A percentile compares a stretch with the other conserved stretches of the same genome.
Conservation (phyloP, 345 rosid species). For the Eutrema japonicum region DNA sequence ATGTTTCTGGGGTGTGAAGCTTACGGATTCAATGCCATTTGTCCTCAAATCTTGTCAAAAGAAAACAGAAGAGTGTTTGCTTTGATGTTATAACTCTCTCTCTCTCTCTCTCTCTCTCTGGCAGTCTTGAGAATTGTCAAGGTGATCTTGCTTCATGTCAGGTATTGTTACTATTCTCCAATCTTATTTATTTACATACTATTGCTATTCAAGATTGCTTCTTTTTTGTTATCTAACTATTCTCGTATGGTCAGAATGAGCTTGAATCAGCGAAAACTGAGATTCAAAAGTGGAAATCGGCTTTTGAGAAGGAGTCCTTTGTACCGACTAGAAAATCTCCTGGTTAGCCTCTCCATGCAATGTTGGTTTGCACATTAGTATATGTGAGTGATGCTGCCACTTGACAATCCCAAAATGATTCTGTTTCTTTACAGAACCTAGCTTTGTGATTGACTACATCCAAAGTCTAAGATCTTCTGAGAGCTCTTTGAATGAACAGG, state of each 20-base stretch:
- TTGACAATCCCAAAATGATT: constrained; percentile 2
- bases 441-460: constrained; percentile 66
- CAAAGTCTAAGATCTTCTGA: constrained; percentile 80
- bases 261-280: constrained; percentile 79
- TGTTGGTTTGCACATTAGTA: constrained; percentile 20
- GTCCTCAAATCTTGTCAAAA: neutral
- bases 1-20: neutral
- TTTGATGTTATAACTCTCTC: constrained; percentile 10
- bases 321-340: constrained; percentile 65
- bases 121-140: constrained; percentile 81
- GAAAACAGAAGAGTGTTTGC: constrained; percentile 4
- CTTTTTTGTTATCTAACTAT: constrained; percentile 8
- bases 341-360: constrained; percentile 59
- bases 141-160: constrained; percentile 60
- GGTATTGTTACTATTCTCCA: constrained; percentile 49
- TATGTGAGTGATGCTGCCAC: neutral
- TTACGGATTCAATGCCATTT: neutral
- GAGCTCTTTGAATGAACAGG: constrained; percentile 84
- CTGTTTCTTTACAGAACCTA: constrained; percentile 64
- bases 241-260: constrained; percentile 49
- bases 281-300: constrained; percentile 77
- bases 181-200: neutral
- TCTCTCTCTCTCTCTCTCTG: constrained; percentile 25
- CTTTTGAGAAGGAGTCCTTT: constrained; percentile 71
- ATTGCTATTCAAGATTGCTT: neutral